Evolutionary conservation across 2,329 filamentous ascomycete species (phyloP).

Genomic region (Sporothrix schenckii): DNA sequence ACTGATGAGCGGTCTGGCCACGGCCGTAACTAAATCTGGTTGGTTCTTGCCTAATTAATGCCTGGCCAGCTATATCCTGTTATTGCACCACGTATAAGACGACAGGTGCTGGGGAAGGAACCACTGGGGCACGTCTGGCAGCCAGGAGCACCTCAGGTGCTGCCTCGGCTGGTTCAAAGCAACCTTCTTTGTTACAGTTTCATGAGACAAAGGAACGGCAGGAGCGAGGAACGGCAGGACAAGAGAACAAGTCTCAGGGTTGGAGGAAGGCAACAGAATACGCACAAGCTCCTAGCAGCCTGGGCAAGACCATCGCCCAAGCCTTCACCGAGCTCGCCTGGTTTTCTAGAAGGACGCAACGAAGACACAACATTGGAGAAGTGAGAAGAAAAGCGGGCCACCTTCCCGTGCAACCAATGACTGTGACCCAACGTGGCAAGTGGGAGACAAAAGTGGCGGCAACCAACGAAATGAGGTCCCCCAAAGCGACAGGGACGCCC

Average conservation of each 20-base stretch:
- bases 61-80: slow-evolving; percentile 13
- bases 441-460: slow-evolving; percentile 32
- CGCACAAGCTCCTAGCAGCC: neutral
- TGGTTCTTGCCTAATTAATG: neutral
- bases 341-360: slow-evolving; percentile 30
- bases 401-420: slow-evolving; percentile 28
- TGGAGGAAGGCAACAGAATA: neutral
- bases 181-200: neutral
- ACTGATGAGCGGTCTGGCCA: neutral
- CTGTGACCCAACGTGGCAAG: slow-evolving; percentile 30
- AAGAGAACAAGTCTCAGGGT: neutral
- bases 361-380: slow-evolving; percentile 19
- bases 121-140: slow-evolving; percentile 11
- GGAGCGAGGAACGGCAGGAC: neutral
- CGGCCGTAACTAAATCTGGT: neutral
- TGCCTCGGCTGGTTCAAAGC: slow-evolving; percentile 14
- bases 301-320: neutral
- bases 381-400: slow-evolving; percentile 28
- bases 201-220: neutral
- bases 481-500: slow-evolving; percentile 1
- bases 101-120: slow-evolving; percentile 25
- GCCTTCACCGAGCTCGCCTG: slow-evolving; percentile 22
- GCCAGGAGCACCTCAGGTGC: neutral
- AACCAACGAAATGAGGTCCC: slow-evolving; percentile 23
- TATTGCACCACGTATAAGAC: slow-evolving; percentile 15